Evolutionary conservation across 2,329 filamentous ascomycete species (phyloP).

Genomic region (Endocalyx cinctus): DNA sequence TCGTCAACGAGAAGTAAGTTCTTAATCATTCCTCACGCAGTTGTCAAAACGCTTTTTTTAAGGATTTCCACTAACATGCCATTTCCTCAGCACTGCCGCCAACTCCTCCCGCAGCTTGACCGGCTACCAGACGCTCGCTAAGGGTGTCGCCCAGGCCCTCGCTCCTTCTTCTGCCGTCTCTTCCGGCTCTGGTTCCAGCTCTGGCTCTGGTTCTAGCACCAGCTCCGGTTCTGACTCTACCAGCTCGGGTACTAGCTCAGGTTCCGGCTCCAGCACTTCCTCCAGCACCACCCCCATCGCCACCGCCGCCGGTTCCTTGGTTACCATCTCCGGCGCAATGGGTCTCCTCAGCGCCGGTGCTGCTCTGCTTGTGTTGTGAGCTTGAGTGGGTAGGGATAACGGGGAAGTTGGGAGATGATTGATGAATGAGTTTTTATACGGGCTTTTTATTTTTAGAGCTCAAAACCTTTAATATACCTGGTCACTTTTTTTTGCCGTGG

Average conservation of each 20-base stretch:
- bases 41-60: conserved; percentile 6
- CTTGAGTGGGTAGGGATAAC: neutral
- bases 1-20: conserved; percentile 68
- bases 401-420: neutral
- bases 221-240: conserved; percentile 7
- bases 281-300: conserved; percentile 5
- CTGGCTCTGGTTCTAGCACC: conserved; percentile 8
- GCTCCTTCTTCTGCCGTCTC: neutral
- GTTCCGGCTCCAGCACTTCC: conserved; percentile 8
- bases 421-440: too few relatives aligned
- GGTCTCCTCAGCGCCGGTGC: conserved; percentile 38
- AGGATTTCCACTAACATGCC: conserved; percentile 7
- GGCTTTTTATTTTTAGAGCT: too few relatives aligned
- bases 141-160: neutral
- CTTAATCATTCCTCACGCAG: neutral
- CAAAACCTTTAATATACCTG: too few relatives aligned
- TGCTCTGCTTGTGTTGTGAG: conserved; percentile 35
- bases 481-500: too few relatives aligned
- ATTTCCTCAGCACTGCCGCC: conserved; percentile 35
- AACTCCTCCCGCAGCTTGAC: conserved; percentile 50
- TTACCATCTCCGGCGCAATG: conserved; percentile 37
- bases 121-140: conserved; percentile 38
- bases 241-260: conserved; percentile 16
- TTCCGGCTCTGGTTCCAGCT: neutral
- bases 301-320: conserved; percentile 12